Evolutionary conservation across 2,329 filamentous ascomycete genomes (phyloP), one percentile per base, ranked within the genome.

Genomic region (Colletotrichum liriopes): DNA sequence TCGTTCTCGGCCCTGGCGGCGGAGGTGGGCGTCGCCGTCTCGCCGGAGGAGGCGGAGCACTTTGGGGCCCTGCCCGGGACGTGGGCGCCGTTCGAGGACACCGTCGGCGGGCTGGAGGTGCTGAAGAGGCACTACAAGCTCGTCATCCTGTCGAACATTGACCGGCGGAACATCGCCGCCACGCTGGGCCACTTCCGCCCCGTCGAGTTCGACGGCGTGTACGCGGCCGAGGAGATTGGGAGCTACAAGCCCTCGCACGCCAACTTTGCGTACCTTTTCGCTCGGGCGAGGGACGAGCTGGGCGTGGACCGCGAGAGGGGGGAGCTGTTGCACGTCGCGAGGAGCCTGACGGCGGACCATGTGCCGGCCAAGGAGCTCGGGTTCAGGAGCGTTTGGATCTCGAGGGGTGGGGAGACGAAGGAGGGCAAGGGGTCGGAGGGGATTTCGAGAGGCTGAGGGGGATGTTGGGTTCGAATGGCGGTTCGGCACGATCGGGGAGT

Each of bases 201-300:
- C 23, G 84, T 88, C 3, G 60, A 58, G 11, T 86, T 94, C 76
- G 91, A 93, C 76, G 86, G 87, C 16, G 84, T 93, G 32, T 90
- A 92, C 80, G 94, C 92, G 2, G 93, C 93, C 1, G 85, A 94
- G 80, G 88, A 93, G 55, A 89, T 94, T 65, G 92, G 93, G 1
- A 86, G 84, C 8, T 95, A 94, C 80, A 95, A 95, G 83, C 93
- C 93, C 0, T 82, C 88, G 73, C 78, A 81, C 47, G 79, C 79
- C 37, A 94, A 94, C 76, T 95, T 95, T 75, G 84, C 88, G 67
- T 92, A 92, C 77, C 82, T 94, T 81, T 82, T 94, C 18, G 78
- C 80, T 18, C 83, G 86, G 43, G 86, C 89, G 23, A 73, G 87
- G 76, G 76, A 80, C 35, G 35, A 37, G 35, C 8, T 37, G 8